Evolutionary conservation across 495 filamentous ascomycete genomes (phyloP).

Genomic region (Penicillium odoratum): DNA sequence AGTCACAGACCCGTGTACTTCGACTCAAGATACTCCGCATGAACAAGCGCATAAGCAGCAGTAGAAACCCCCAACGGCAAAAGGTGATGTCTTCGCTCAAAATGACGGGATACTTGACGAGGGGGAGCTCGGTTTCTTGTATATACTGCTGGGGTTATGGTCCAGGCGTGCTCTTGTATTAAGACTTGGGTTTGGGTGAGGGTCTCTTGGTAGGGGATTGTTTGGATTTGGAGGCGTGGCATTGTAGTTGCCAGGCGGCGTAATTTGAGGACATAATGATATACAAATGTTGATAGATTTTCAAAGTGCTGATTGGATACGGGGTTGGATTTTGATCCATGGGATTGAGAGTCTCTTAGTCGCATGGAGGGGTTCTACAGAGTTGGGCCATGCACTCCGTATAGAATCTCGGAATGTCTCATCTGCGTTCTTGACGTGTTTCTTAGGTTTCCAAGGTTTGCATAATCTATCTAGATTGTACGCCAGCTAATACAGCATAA

Average conservation of each 20-base stretch:
- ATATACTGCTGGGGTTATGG: conserved; percentile 13
- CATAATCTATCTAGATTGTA: not conserved
- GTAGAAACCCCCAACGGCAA: conserved; percentile 57
- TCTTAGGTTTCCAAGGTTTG: not conserved
- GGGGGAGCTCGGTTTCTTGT: conserved; percentile 8
- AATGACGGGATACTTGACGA: conserved; percentile 46
- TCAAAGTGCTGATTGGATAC: not conserved
- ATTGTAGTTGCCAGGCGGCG: conserved; percentile 7
- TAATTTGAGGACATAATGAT: conserved; percentile 2
- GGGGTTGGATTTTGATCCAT: not conserved
- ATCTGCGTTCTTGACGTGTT: not conserved
- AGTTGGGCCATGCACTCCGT: too few species aligned
- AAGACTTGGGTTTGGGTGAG: not conserved
- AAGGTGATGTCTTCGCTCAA: conserved; percentile 55
- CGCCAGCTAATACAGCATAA: not conserved
- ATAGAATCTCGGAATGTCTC: not conserved
- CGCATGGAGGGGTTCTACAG: not conserved
- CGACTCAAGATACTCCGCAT: conserved; percentile 40
- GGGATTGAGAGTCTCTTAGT: not conserved
- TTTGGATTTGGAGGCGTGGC: conserved; percentile 1
- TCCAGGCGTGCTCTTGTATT: conserved; percentile 10
- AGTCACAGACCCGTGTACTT: too few species aligned
- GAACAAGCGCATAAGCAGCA: conserved; percentile 52
- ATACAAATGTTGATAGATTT: not conserved
- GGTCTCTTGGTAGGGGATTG: not conserved